A percentile compares a stretch with the other conserved stretches of the same genome.
phyloP scores from a whole-genome alignment of 1,284 basidiomycete genomes.

The Irpex sp. region DNA sequence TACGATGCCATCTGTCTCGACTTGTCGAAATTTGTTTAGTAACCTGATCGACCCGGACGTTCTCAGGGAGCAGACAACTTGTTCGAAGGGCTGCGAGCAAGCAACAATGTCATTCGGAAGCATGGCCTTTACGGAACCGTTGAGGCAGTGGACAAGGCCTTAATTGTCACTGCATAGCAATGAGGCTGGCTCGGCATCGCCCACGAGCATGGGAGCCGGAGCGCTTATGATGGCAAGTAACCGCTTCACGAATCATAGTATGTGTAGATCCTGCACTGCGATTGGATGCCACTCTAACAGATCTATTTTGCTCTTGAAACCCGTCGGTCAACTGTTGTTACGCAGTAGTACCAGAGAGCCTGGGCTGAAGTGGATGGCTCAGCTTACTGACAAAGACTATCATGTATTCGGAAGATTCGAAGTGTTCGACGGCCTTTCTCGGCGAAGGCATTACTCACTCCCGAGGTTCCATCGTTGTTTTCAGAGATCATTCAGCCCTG shows the following conservation, averaged over 20 bases:
- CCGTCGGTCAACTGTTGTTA: not conserved
- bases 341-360: not conserved
- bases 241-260: not conserved
- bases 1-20: constrained; percentile 1
- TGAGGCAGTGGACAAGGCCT: not conserved
- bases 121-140: not conserved
- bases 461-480: not conserved
- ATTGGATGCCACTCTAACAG: not conserved
- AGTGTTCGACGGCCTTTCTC: not conserved
- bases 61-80: not conserved
- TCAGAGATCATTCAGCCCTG: not conserved
- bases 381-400: not conserved
- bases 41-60: not conserved
- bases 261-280: not conserved
- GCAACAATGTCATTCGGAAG: not conserved
- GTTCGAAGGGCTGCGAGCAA: not conserved
- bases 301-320: not conserved
- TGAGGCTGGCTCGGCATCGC: not conserved
- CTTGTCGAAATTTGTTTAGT: not conserved
- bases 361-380: not conserved
- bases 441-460: not conserved
- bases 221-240: not conserved
- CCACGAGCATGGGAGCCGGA: not conserved
- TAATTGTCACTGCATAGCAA: constrained; percentile 1
- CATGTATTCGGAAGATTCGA: not conserved